Evolutionary conservation across 768 basidiomycete genomes (phyloP).

Genomic region (Boletus speciosus): DNA sequence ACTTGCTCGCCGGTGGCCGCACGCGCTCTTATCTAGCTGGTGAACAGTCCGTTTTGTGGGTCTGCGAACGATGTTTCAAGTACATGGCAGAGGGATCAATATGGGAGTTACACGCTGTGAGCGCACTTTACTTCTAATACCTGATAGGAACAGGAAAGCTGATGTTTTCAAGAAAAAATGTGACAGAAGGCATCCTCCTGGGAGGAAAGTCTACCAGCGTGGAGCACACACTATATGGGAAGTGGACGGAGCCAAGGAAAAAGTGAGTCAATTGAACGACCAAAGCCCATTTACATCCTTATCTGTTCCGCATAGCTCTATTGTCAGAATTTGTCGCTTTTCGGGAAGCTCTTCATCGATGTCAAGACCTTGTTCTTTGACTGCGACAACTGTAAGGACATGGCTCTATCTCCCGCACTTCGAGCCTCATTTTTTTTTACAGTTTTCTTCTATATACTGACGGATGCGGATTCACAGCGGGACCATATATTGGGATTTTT

Average conservation of each 20-base stretch:
- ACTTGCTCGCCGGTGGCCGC: conserved; percentile 64
- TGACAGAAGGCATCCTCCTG: conserved; percentile 70
- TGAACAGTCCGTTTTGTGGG: conserved; percentile 63
- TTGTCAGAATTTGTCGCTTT: conserved; percentile 92
- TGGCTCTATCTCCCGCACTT: not conserved
- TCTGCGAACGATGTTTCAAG: conserved; percentile 95
- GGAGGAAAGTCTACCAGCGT: conserved; percentile 83
- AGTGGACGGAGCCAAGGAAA: conserved; percentile 84
- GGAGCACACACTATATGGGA: conserved; percentile 93
- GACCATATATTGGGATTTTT: conserved; percentile 80
- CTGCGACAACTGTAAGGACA: conserved; percentile 70
- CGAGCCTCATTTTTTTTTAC: not conserved
- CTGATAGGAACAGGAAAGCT: conserved; percentile 4
- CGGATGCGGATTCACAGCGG: conserved; percentile 72
- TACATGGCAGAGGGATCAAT: conserved; percentile 76
- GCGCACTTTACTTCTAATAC: conserved; percentile 19
- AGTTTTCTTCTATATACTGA: conserved; percentile 90
- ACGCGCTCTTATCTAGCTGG: conserved; percentile 41
- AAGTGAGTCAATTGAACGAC: conserved; percentile 47
- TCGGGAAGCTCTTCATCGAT: conserved; percentile 98
- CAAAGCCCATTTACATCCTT: not conserved
- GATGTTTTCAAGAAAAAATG: conserved; percentile 57
- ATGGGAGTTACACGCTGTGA: conserved; percentile 70
- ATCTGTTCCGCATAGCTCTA: conserved; percentile 59
- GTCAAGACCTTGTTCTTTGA: conserved; percentile 95